A percentile compares a stretch with the other conserved stretches of the same genome.
Conservation (phyloP, 768 basidiomycete genomes). For the Trametopsis cervina region DNA sequence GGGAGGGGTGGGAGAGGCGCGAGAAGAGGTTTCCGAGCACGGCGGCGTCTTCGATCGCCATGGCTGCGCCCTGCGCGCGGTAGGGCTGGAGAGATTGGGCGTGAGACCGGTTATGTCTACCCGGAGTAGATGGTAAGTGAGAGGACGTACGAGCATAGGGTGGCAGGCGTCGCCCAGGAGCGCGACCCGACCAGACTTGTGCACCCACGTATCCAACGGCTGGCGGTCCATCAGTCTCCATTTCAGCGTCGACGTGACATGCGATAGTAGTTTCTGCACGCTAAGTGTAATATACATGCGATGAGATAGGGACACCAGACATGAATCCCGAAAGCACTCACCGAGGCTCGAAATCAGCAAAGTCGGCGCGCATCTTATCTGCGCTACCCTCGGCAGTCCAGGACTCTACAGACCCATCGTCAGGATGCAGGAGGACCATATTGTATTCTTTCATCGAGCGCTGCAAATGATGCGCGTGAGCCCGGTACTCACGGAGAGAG, state of each 20-base stretch:
- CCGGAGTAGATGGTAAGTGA: too few relatives aligned
- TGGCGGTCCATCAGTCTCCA: conserved; percentile 37
- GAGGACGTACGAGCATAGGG: conserved; percentile 32
- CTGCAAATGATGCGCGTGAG: conserved; percentile 13
- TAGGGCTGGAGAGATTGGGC: conserved; percentile 25
- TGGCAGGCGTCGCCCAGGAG: conserved; percentile 37
- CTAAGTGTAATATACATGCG: too few relatives aligned
- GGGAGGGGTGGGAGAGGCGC: conserved; percentile 31
- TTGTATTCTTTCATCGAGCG: conserved; percentile 30
- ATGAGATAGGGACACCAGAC: not conserved
- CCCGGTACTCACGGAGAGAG: too few relatives aligned
- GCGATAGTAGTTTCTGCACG: conserved; percentile 29
- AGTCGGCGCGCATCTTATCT: conserved; percentile 36
- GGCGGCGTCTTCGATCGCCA: conserved; percentile 45
- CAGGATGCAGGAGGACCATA: conserved; percentile 31
- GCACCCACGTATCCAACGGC: conserved; percentile 34
- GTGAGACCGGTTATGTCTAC: not conserved
- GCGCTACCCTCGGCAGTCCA: conserved; percentile 37
- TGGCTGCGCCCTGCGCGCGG: conserved; percentile 36
- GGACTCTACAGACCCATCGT: conserved; percentile 33
- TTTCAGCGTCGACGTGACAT: conserved; percentile 32
- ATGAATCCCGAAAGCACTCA: conserved; percentile 10
- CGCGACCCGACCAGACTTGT: conserved; percentile 26
- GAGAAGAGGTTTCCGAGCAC: conserved; percentile 43
- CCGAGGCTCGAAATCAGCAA: conserved; percentile 36